phyloP scores from a whole-genome alignment of 352 stramenopile genomes.

The Phytophthora citricola region DNA sequence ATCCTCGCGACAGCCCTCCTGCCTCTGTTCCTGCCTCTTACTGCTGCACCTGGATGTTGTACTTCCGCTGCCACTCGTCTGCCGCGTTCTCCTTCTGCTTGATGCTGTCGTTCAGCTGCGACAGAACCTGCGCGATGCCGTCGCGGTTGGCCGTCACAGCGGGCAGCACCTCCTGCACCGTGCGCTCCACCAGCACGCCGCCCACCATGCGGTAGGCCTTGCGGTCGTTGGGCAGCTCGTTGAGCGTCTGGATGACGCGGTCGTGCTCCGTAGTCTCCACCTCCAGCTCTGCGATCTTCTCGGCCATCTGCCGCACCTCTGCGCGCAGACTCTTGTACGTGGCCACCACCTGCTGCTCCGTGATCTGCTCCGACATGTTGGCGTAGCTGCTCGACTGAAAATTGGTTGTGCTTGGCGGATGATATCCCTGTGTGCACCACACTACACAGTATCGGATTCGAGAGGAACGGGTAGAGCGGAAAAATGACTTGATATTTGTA shows the following conservation, averaged over 20 bases:
- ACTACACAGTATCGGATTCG: slow-evolving; percentile 10
- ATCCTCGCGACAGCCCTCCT: slow-evolving; percentile 11
- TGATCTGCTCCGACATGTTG: slow-evolving; percentile 67
- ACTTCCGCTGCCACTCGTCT: slow-evolving; percentile 89
- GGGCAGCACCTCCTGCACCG: slow-evolving; percentile 95
- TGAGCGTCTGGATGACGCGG: slow-evolving; percentile 84
- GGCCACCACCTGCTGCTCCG: slow-evolving; percentile 86
- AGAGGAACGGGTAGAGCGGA: slow-evolving; percentile 8
- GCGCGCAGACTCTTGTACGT: slow-evolving; percentile 89
- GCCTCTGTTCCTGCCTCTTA: slow-evolving; percentile 30
- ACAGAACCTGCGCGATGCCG: slow-evolving; percentile 77
- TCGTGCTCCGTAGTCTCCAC: slow-evolving; percentile 87
- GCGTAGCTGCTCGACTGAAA: slow-evolving; percentile 15
- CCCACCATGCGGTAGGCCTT: slow-evolving; percentile 96
- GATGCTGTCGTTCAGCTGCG: slow-evolving; percentile 78
- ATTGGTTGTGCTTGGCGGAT: not conserved
- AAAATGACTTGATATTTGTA: slow-evolving; percentile 55
- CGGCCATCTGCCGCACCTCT: slow-evolving; percentile 82
- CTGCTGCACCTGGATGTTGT: slow-evolving; percentile 88
- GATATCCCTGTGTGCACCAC: slow-evolving; percentile 17
- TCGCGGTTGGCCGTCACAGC: slow-evolving; percentile 89
- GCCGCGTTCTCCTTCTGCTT: slow-evolving; percentile 86
- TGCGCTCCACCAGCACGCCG: slow-evolving; percentile 96
- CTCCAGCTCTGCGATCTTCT: slow-evolving; percentile 89
- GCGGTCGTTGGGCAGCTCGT: slow-evolving; percentile 68